phyloP scores from a whole-genome alignment of 257 asterid genomes.

The Buddleja alternifolia region DNA sequence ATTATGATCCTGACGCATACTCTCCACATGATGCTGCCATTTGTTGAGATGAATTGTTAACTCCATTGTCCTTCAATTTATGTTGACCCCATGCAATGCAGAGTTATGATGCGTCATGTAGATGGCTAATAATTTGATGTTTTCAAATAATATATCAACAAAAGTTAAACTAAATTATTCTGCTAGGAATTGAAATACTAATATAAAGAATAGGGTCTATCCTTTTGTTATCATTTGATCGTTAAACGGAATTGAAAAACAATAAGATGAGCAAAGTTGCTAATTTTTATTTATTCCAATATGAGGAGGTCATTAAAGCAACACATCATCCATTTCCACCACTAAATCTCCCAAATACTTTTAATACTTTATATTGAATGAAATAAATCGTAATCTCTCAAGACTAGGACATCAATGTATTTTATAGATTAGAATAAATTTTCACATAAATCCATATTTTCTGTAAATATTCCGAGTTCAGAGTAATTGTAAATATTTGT shows the following conservation, averaged over 20 bases:
- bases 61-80: conserved; percentile 7
- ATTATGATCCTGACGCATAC: background rate
- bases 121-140: conserved; percentile 11
- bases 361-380: background rate
- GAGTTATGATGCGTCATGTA: conserved; percentile 1
- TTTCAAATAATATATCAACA: background rate
- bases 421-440: background rate
- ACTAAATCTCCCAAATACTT: background rate
- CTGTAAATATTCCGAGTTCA: too few relatives aligned
- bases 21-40: background rate
- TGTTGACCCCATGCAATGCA: conserved; percentile 20
- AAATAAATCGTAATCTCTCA: background rate
- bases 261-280: background rate
- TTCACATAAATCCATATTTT: too few relatives aligned
- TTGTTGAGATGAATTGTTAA: conserved; percentile 21
- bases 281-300: background rate
- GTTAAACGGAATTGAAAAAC: conserved; percentile 7
- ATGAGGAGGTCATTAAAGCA: background rate
- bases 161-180: conserved; percentile 22
- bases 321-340: background rate
- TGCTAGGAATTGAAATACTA: background rate
- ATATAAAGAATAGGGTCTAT: conserved; percentile 26
- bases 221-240: conserved; percentile 25
- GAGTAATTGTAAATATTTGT: background rate
- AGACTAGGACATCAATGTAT: conserved; percentile 7